Percentiles rank a stretch among this genome's conserved stretches.
Conservation (phyloP, 306 rosid species). For the Prunus salicina region DNA sequence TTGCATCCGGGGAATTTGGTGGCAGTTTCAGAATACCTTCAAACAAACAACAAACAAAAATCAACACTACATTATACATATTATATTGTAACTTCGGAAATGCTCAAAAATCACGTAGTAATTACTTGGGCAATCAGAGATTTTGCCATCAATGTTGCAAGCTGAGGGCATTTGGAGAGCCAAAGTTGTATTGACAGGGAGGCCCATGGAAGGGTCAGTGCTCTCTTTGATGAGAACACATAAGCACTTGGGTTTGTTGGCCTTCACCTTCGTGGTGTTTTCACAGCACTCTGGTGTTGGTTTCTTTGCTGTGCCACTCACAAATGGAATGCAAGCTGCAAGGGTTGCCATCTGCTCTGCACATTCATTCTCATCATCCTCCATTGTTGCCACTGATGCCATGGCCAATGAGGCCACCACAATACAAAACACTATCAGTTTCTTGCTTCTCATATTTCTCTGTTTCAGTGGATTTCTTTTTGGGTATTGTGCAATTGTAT, state of each 20-base stretch:
- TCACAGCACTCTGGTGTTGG: conserved; percentile 21
- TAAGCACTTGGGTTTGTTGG: conserved; percentile 26
- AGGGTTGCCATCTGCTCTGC: conserved; percentile 21
- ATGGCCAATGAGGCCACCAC: conserved; percentile 15
- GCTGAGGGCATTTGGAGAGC: conserved; percentile 26
- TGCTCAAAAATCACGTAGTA: too few relatives aligned
- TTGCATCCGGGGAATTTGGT: conserved; percentile 16
- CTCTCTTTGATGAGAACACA: conserved; percentile 30
- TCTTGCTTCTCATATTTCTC: conserved; percentile 12
- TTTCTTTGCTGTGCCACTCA: conserved; percentile 22
- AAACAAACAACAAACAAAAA: not conserved
- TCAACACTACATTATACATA: too few relatives aligned
- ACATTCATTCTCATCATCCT: conserved; percentile 19
- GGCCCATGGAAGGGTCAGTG: conserved; percentile 26
- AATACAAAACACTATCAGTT: not conserved
- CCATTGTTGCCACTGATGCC: conserved; percentile 13
- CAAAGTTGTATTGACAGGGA: conserved; percentile 28
- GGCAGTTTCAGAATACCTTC: conserved; percentile 16
- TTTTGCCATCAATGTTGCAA: conserved; percentile 27
- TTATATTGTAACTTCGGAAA: too few relatives aligned
- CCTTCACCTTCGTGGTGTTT: conserved; percentile 20
- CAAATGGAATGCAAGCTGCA: conserved; percentile 22
- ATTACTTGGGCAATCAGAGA: conserved; percentile 27
- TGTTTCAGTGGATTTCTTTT: not conserved
- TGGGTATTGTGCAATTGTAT: not conserved